Conservation (phyloP, 306 rosid genomes). For the Clitoria ternatea region DNA sequence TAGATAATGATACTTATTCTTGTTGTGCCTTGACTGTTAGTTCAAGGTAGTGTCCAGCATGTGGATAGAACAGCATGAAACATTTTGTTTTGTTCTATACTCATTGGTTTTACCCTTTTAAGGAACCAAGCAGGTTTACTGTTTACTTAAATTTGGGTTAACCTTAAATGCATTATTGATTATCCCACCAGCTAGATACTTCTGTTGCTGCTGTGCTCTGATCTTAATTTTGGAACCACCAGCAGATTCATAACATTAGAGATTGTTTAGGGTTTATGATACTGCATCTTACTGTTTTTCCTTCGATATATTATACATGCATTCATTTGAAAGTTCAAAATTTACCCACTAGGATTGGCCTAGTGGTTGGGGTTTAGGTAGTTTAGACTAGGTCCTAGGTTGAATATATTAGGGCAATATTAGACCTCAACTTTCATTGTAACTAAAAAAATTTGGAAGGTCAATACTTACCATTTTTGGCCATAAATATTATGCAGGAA, state of each 20-base stretch:
- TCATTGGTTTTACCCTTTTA: background rate
- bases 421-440: no score
- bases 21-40: background rate
- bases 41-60: no score
- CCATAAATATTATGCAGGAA: conserved; percentile 53
- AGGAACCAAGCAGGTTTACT: background rate
- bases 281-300: background rate
- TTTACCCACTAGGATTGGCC: no score
- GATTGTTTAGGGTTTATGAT: conserved; percentile 4
- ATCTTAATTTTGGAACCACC: conserved; percentile 13
- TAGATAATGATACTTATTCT: background rate
- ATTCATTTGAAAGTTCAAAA: conserved; percentile 11
- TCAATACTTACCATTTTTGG: conserved; percentile 23
- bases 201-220: conserved; percentile 3
- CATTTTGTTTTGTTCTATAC: no score
- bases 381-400: no score
- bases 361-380: no score
- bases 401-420: no score
- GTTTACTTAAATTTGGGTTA: background rate
- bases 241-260: background rate
- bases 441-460: conserved; percentile 1
- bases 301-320: conserved; percentile 18
- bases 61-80: no score
- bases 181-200: conserved; percentile 5
- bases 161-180: conserved; percentile 8